These are phyloP conservation scores for Cladophialophora psammophila DNA, from an alignment of 2,329 filamentous ascomycete genomes.

Conservation along the genomic window DNA sequence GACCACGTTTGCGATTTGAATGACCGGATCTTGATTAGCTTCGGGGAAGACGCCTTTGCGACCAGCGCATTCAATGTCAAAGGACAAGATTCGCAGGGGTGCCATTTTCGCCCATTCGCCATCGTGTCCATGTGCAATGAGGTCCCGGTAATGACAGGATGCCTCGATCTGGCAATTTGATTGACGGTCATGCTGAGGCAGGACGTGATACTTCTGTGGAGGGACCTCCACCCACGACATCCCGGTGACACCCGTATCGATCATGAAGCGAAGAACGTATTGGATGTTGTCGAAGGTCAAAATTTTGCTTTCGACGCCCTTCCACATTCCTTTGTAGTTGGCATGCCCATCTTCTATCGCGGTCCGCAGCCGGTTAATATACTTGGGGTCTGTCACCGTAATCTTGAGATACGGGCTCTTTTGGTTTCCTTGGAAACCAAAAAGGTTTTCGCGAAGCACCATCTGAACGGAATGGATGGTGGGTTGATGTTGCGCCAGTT, in stretches of 20 bases:
- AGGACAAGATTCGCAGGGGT: conserved; percentile 87
- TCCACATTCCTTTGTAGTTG: conserved; percentile 94
- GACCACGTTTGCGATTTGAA: conserved; percentile 97
- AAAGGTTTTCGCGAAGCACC: conserved; percentile 87
- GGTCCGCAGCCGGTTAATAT: conserved; percentile 76
- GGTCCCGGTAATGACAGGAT: conserved; percentile 77
- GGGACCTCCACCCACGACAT: conserved; percentile 98
- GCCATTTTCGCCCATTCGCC: conserved; percentile 99
- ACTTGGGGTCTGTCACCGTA: conserved; percentile 87
- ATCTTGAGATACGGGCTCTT: conserved; percentile 94
- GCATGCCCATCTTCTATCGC: conserved; percentile 77
- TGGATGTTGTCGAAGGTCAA: conserved; percentile 96
- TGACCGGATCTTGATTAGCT: conserved; percentile 88
- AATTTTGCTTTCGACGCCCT: conserved; percentile 71
- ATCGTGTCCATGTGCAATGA: conserved; percentile 85
- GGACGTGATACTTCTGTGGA: conserved; percentile 73
- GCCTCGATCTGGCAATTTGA: conserved; percentile 98
- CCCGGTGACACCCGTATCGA: conserved; percentile 89
- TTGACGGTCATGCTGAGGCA: conserved; percentile 71
- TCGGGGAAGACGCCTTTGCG: conserved; percentile 98
- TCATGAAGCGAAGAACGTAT: conserved; percentile 96
- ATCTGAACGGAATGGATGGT: conserved; percentile 82
- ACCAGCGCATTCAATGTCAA: conserved; percentile 98
- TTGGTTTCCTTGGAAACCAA: conserved; percentile 90
- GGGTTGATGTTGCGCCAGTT: conserved; percentile 75